phyloP scores from a whole-genome alignment of 805 yeast species.

The Suhomyces emberorum region DNA sequence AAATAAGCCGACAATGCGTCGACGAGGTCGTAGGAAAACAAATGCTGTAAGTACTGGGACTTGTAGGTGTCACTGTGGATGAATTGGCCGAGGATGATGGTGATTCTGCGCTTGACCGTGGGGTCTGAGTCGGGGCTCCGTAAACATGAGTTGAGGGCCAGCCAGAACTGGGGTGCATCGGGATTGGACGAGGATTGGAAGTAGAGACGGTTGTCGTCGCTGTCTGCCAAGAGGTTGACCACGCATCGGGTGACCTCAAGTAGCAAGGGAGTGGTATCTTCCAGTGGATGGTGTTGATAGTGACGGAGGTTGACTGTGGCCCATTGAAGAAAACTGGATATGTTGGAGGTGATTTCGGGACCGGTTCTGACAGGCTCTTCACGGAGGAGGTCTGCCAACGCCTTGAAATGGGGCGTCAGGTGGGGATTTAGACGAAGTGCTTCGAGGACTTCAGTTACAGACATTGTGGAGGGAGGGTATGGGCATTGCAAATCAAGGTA shows the following conservation, averaged over 20 bases:
- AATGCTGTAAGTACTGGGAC: conserved; percentile 14
- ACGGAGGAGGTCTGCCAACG: conserved; percentile 9
- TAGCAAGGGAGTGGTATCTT: conserved; percentile 1
- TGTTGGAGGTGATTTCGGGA: background rate
- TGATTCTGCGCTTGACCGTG: conserved; percentile 9
- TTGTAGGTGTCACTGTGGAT: conserved; percentile 22
- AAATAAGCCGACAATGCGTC: conserved; percentile 1
- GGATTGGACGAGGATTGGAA: conserved; percentile 4
- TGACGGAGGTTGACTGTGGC: conserved; percentile 4
- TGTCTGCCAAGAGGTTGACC: conserved; percentile 36
- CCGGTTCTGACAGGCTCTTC: conserved; percentile 5
- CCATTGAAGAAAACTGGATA: conserved; percentile 3
- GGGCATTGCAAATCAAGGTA: background rate
- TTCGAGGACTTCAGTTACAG: conserved; percentile 1
- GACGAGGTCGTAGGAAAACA: conserved; percentile 4
- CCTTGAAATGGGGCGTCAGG: background rate
- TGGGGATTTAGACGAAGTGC: background rate
- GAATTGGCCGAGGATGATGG: conserved; percentile 31
- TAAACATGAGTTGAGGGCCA: background rate
- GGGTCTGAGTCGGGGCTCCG: background rate
- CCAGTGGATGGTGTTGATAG: background rate
- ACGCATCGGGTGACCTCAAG: conserved; percentile 26
- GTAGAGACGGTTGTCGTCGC: conserved; percentile 18
- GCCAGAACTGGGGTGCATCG: conserved; percentile 18
- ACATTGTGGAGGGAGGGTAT: conserved; percentile 1